Conservation (phyloP, 148 eudicot genomes). For the Vaccinium macrocarpon region DNA sequence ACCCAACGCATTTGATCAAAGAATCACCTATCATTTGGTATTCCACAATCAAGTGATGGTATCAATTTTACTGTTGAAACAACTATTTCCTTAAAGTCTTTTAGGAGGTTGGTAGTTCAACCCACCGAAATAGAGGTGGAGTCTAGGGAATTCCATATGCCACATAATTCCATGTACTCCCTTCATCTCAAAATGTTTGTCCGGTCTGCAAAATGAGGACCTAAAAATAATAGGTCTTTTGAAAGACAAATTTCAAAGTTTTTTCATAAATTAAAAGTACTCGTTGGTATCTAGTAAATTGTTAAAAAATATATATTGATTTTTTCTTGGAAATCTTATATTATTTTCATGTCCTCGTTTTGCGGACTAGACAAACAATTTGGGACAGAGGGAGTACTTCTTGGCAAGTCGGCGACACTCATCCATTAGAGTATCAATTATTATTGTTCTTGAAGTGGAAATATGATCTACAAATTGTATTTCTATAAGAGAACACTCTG, state of each 20-base stretch:
- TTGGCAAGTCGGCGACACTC: too few species aligned
- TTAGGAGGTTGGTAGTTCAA: not conserved
- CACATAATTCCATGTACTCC: not conserved
- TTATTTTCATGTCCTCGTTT: too few species aligned
- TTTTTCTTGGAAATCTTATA: too few species aligned
- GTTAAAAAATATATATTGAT: too few species aligned
- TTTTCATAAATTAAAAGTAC: too few species aligned
- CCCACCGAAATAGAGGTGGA: not conserved
- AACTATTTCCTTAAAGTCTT: not conserved
- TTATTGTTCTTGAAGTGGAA: not conserved
- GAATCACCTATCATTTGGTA: not conserved
- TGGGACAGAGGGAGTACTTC: too few species aligned
- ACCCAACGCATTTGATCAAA: not conserved
- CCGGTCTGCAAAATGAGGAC: too few species aligned
- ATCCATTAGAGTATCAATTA: not conserved
- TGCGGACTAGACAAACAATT: too few species aligned
- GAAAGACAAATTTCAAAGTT: too few species aligned
- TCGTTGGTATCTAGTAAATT: too few species aligned
- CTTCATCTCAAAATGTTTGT: too few species aligned
- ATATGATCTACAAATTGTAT: not conserved
- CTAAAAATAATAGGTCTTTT: too few species aligned
- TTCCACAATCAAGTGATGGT: not conserved
- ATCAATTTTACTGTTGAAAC: not conserved
- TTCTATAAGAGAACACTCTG: not conserved
- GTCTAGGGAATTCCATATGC: not conserved